phyloP scores from a whole-genome alignment of 352 stramenopile genomes.

The Phytophthora podocarpi region DNA sequence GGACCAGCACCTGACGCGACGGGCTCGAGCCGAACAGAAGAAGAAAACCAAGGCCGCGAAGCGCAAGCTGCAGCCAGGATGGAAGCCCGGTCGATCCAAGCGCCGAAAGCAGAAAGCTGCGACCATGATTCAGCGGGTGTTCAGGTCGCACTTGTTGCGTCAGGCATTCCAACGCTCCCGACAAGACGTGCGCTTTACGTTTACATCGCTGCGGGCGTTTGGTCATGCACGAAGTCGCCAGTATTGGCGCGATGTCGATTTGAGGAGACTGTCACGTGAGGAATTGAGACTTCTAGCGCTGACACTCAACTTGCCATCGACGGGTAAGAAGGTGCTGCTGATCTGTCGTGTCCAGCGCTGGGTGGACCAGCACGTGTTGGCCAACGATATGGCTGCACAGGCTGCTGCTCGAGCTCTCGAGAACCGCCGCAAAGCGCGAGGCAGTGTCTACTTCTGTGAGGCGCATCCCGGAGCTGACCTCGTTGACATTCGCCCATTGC shows the following conservation, averaged over 20 bases:
- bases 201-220: conserved; percentile 58
- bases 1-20: conserved; percentile 23
- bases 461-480: conserved; percentile 39
- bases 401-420: conserved; percentile 61
- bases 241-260: conserved; percentile 61
- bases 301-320: conserved; percentile 71
- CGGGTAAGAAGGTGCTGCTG: conserved; percentile 78
- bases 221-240: conserved; percentile 52
- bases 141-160: conserved; percentile 63
- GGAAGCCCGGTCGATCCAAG: conserved; percentile 38
- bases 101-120: conserved; percentile 55
- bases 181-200: conserved; percentile 49
- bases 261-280: conserved; percentile 63
- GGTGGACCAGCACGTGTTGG: conserved; percentile 69
- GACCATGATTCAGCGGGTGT: conserved; percentile 75
- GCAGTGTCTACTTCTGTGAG: conserved; percentile 73
- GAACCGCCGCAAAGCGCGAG: conserved; percentile 62
- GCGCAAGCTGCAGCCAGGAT: conserved; percentile 67
- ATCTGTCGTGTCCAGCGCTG: conserved; percentile 78
- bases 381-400: conserved; percentile 61
- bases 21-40: conserved; percentile 27
- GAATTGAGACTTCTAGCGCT: conserved; percentile 67
- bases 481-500: conserved; percentile 66
- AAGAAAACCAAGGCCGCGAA: conserved; percentile 40
- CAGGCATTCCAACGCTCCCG: conserved; percentile 58